phyloP scores from a whole-genome alignment of 306 rosid genomes.

The Prinsepia uniflora region DNA sequence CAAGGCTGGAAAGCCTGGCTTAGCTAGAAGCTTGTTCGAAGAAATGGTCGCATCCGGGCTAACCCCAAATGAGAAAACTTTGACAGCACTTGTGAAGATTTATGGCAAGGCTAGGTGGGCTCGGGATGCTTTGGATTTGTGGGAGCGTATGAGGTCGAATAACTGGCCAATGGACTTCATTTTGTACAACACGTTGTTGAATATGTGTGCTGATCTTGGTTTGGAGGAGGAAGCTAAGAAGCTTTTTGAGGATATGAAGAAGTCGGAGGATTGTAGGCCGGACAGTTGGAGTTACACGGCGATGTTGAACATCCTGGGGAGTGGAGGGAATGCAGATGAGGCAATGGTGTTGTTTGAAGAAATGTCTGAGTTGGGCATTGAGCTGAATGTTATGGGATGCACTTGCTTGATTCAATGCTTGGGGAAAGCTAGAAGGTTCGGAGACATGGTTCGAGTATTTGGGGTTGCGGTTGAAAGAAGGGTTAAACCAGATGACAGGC shows the following conservation, averaged over 20 bases:
- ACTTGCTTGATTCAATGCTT: constrained; percentile 94
- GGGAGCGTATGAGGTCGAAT: constrained; percentile 68
- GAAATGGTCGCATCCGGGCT: constrained; percentile 79
- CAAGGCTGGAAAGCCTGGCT: constrained; percentile 90
- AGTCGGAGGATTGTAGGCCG: constrained; percentile 48
- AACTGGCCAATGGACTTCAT: constrained; percentile 88
- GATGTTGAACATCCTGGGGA: constrained; percentile 81
- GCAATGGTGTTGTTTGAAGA: constrained; percentile 77
- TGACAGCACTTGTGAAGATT: constrained; percentile 75
- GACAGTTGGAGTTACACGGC: constrained; percentile 96
- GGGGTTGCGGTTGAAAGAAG: constrained; percentile 52
- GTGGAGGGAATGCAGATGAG: constrained; percentile 63
- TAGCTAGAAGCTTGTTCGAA: constrained; percentile 75
- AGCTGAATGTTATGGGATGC: constrained; percentile 82
- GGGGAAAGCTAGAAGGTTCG: constrained; percentile 68
- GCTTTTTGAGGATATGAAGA: constrained; percentile 76
- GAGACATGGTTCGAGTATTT: constrained; percentile 60
- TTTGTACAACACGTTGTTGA: constrained; percentile 78
- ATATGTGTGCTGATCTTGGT: constrained; percentile 94
- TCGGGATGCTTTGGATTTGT: constrained; percentile 70
- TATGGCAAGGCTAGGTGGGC: constrained; percentile 97
- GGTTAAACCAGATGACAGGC: constrained; percentile 69
- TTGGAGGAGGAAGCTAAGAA: constrained; percentile 82
- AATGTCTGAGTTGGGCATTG: constrained; percentile 57
- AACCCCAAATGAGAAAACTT: constrained; percentile 72